Base-by-base conservation (phyloP, 352 stramenopile species). In the Phytophthora foliorum region DNA sequence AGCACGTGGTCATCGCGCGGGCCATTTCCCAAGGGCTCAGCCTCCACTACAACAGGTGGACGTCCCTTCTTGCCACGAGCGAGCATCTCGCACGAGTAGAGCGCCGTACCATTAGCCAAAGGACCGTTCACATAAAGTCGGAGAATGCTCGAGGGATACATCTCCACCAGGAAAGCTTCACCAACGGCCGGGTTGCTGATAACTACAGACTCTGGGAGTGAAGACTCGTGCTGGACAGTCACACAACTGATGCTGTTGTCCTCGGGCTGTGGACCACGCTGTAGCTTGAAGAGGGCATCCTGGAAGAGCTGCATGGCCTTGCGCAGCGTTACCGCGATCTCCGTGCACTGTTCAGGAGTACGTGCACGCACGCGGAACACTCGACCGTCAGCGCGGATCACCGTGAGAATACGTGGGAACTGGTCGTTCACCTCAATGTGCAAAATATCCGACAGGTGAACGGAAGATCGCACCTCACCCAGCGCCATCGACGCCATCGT, bases 361-460 rank as follows among this genome's bases (percentile, higher is more conserved):
- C 88, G 88, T 19, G 86, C 82, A 45, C 86, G 86, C 7, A 93
- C 75, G 29, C 83, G 82, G 55, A 92, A 93, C 21, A 93, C 82
- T 48, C 84, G 80, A 3, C 86, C 86, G 71, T 93, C 84, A 0
- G 84, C 81, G 24, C 86, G 86, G n/a, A 93, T 87, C 27, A 86
- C 82, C 25, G 83, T 91, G 6, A 93, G 60, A 66, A 93, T 92
- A 8, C 82, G 81, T 25, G 86, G 78, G 52, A 83, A 88, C 54
- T 89, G 74, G 24, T 92, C 84, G 59, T 84, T 89, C 42, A 93
- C 78, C 54, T 92, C 84, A 41, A 91, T 85, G 59, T 93, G 82
- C 52, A 93, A 60, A 51, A 93, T 93, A 66, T 93, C 86, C 7
- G 84, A 92, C 59, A 93, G 62, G 55, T 93, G 83, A 52, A 93